Evolutionary conservation across 2,329 filamentous ascomycete species (phyloP), one percentile per base, ranked within the genome.

Genomic region (Waltergamsia citrina): DNA sequence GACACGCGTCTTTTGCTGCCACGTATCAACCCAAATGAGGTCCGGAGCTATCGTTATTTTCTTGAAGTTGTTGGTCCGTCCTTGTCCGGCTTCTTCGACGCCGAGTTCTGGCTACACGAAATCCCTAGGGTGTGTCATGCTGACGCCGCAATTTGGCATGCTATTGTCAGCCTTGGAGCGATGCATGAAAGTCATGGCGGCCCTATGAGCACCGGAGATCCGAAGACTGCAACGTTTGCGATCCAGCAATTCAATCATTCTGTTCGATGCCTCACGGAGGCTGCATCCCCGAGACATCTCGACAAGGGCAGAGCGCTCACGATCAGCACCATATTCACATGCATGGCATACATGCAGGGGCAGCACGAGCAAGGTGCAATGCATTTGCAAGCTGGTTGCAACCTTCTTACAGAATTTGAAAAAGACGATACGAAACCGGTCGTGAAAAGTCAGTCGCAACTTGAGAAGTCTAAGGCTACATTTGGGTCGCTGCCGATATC

Each of bases 101-200:
- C 24, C 11, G 38, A 41, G n/a, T 49, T 49, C 34, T 49, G 45
- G 44, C 22, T 35, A 5, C 21, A 19, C 16, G 28, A 43, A 11
- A 27, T 48, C 8, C 37, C 38, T 3, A 34, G 41, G 6, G 27
- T 42, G 11, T 38, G 40, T n/a, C 35, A 36, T 26, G 24, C 31
- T 11, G 46, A 47, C 19, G 27, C 44, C 7, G 45, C 42, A 2
- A 38, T 47, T 3, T 42, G 43, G 37, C 46, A 48, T 21, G 45
- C 45, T 9, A 34, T 43, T 14, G 37, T 48, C n/a, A 36, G 40
- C 6, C 38, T 49, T 3, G 42, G 43, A 11, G 38, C 46, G 2
- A 24, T 42, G 3, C 26, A 35, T 16, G 29, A 33, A 20, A 24
- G 28, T 25, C 17, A 26, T 8, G 2, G 15, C 14, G 15, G 17